Conservation (phyloP, 371 early-diverging fungal species). For the Mortierella sp. region DNA sequence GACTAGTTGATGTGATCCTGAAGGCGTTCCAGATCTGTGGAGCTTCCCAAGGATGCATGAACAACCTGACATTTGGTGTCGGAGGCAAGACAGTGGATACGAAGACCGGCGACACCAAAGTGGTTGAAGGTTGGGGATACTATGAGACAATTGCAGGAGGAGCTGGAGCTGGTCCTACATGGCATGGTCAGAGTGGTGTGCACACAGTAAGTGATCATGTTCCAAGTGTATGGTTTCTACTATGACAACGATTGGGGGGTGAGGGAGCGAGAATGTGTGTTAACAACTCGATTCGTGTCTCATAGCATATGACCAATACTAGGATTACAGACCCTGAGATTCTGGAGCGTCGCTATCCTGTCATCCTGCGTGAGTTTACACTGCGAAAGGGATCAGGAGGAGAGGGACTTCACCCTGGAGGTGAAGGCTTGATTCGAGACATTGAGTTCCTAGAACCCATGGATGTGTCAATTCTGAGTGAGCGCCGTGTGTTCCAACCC, state of each 20-base stretch:
- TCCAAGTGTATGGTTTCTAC: too few relatives aligned
- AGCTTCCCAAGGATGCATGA: constrained; percentile 95
- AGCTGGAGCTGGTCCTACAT: constrained; percentile 88
- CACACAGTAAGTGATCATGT: constrained; percentile 68
- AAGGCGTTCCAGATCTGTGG: constrained; percentile 92
- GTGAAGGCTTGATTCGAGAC: constrained; percentile 89
- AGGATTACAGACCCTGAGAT: constrained; percentile 97
- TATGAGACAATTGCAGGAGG: constrained; percentile 95
- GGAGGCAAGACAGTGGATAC: constrained; percentile 65
- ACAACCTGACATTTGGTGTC: constrained; percentile 96
- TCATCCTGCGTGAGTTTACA: constrained; percentile 87
- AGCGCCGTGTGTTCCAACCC: constrained; percentile 90
- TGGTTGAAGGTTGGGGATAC: constrained; percentile 88
- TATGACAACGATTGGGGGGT: too few relatives aligned
- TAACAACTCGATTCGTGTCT: not conserved
- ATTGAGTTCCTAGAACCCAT: constrained; percentile 84
- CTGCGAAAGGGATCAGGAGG: constrained; percentile 88
- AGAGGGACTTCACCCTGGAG: constrained; percentile 80
- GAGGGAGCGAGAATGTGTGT: too few relatives aligned
- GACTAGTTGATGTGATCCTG: constrained; percentile 92
- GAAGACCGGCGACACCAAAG: constrained; percentile 55
- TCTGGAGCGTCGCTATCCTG: constrained; percentile 94
- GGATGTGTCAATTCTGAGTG: constrained; percentile 91
- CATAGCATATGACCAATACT: constrained; percentile 97
- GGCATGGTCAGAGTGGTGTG: constrained; percentile 87